Evolutionary conservation across 108 stramenopile species (phyloP), one percentile per base, ranked within the genome.

Genomic region (Nitzschia inconspicua): DNA sequence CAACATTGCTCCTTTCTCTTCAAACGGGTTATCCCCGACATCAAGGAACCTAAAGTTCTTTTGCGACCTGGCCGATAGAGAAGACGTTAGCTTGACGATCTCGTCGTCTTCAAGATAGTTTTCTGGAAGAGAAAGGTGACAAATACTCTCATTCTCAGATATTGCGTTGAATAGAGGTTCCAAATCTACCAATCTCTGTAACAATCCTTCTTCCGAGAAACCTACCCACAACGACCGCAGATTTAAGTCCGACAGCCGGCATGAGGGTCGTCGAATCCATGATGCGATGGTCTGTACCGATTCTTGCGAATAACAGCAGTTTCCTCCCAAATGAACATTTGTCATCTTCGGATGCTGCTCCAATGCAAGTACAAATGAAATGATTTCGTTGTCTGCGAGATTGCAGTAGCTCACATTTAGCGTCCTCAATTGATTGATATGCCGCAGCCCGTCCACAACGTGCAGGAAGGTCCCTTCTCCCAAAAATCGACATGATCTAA

Each of bases 151-250:
- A 49, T 60, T 60, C n/a, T 10, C 20, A 13, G 25, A 5, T 9
- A 68, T 3, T 3, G 58, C 58, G 7, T 58, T 19, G 25, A 49
- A 52, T 0, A 68, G 20, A 23, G 46, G 22, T 4, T 19, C 23
- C 1, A 44, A 51, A 44, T 68, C 58, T n/a, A 68, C 67, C 3
- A 41, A 44, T 34, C 58, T 48, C 19, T 43, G 41, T 18, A 59
- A 19, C 2, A 68, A 58, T 3, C 67, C 67, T 23, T 68, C 58
- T 32, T 68, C 67, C 22, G 58, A 51, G 29, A 56, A 68, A 14
- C 47, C 28, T 26, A 31, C 37, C 67, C 67, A 68, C 9, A 68
- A 27, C 2, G 57, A 48, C 22, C 67, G 24, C 10, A 68, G 30
- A 28, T 68, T 68, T 32, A 68, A 24, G 9, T 50, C 50, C 25